Conservation (phyloP, 192 early-diverging fungal genomes). For the Kickxella alabastrina region DNA sequence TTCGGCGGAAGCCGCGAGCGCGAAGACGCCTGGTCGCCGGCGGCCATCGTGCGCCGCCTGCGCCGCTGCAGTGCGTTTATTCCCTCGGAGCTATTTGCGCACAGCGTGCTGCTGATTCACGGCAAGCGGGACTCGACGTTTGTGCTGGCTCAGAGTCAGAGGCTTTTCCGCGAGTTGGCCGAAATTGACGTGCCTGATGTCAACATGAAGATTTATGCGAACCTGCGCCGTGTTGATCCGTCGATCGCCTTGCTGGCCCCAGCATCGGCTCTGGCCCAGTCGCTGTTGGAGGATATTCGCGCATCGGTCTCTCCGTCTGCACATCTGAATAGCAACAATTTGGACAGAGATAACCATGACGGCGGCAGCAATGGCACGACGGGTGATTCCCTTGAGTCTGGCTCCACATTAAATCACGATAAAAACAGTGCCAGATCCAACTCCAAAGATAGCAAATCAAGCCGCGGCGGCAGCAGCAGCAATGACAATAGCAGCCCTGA, state of each 20-base stretch:
- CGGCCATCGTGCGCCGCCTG: slow-evolving; percentile 30
- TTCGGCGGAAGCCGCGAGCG: slow-evolving; percentile 24
- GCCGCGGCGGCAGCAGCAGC: slow-evolving; percentile 3
- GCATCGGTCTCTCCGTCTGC: slow-evolving; percentile 22
- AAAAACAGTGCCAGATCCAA: not conserved
- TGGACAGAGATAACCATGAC: too few species aligned
- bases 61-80: slow-evolving; percentile 36
- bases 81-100: slow-evolving; percentile 38
- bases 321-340: too few species aligned
- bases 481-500: not conserved
- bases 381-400: not conserved
- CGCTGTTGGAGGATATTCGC: slow-evolving; percentile 49
- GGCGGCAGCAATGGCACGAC: not conserved
- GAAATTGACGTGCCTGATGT: slow-evolving; percentile 47
- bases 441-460: not conserved
- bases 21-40: slow-evolving; percentile 50
- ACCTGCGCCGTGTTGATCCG: slow-evolving; percentile 47
- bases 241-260: slow-evolving; percentile 49
- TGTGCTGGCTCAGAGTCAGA: slow-evolving; percentile 47
- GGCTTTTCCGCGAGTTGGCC: slow-evolving; percentile 45
- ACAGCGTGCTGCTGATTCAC: slow-evolving; percentile 43
- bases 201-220: slow-evolving; percentile 52
- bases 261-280: slow-evolving; percentile 43
- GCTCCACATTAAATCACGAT: not conserved
- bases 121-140: slow-evolving; percentile 49